These are phyloP conservation scores for Alternaria incomplexa DNA, from an alignment of 2,329 filamentous ascomycete species.

Conservation along the genomic window DNA sequence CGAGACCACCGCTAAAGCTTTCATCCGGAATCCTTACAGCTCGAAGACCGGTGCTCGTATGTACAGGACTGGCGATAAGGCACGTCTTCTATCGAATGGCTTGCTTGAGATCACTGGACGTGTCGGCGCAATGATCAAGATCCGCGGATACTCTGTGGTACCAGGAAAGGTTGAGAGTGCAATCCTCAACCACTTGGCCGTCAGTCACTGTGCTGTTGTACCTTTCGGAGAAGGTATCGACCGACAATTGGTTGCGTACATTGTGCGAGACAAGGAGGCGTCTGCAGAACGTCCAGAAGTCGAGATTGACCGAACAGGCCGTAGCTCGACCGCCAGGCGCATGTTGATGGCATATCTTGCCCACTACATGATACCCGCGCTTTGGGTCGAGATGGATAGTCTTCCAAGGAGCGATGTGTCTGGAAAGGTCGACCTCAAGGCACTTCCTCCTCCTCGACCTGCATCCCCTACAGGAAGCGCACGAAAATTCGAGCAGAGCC, in stretches of 20 bases:
- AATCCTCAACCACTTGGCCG: conserved; percentile 72
- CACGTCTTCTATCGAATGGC: conserved; percentile 70
- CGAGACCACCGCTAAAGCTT: conserved; percentile 76
- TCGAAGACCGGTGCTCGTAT: conserved; percentile 66
- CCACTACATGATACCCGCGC: conserved; percentile 81
- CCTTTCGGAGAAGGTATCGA: conserved; percentile 79
- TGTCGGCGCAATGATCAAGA: conserved; percentile 80
- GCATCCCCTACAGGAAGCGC: conserved; percentile 56
- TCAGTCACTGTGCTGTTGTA: conserved; percentile 73
- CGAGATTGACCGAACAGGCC: conserved; percentile 72
- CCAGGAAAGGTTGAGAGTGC: conserved; percentile 77
- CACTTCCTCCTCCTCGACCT: conserved; percentile 66
- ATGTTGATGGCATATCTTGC: conserved; percentile 71
- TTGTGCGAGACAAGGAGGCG: conserved; percentile 70
- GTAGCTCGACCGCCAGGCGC: conserved; percentile 72
- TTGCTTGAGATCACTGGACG: conserved; percentile 77
- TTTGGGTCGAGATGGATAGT: conserved; percentile 76
- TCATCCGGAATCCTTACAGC: conserved; percentile 70
- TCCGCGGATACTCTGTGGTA: conserved; percentile 78
- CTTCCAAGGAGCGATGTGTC: conserved; percentile 80
- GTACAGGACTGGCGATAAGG: conserved; percentile 77
- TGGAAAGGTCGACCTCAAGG: conserved; percentile 77
- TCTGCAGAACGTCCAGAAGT: conserved; percentile 64
- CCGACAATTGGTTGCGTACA: conserved; percentile 76
- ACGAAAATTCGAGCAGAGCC: conserved; percentile 63